Evolutionary conservation across 192 early-diverging fungal genomes (phyloP).

Genomic region (Linnemannia exigua): DNA sequence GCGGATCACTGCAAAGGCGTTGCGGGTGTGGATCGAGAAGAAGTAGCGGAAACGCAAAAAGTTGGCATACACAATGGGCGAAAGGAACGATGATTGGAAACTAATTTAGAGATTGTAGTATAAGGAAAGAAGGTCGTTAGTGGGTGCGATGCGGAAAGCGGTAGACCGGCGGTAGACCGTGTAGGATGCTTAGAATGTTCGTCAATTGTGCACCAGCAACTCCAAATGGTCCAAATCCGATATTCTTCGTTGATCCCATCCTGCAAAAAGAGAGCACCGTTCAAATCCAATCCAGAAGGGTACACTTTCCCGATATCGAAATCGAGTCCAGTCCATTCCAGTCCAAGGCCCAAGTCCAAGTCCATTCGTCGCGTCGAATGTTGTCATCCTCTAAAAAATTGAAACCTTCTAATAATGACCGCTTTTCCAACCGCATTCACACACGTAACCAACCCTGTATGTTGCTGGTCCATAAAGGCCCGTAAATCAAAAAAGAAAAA

Average conservation of each 20-base stretch:
- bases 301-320: no score
- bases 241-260: not conserved
- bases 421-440: not conserved
- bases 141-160: no score
- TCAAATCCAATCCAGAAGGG: no score
- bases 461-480: not conserved
- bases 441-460: not conserved
- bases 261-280: no score
- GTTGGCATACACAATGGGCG: constrained; percentile 73
- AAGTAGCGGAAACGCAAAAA: constrained; percentile 83
- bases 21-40: constrained; percentile 67
- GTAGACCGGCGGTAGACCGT: no score
- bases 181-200: no score
- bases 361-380: not conserved
- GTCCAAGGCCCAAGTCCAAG: not conserved
- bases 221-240: not conserved
- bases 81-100: constrained; percentile 65
- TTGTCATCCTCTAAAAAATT: not conserved
- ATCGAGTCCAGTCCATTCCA: not conserved
- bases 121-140: constrained; percentile 36
- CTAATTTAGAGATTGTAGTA: constrained; percentile 17
- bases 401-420: constrained; percentile 3
- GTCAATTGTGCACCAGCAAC: not conserved
- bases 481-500: constrained; percentile 31
- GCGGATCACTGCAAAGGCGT: constrained; percentile 56